Conservation (phyloP, 73 alveolate genomes). For the Paramecium biaurelia region DNA sequence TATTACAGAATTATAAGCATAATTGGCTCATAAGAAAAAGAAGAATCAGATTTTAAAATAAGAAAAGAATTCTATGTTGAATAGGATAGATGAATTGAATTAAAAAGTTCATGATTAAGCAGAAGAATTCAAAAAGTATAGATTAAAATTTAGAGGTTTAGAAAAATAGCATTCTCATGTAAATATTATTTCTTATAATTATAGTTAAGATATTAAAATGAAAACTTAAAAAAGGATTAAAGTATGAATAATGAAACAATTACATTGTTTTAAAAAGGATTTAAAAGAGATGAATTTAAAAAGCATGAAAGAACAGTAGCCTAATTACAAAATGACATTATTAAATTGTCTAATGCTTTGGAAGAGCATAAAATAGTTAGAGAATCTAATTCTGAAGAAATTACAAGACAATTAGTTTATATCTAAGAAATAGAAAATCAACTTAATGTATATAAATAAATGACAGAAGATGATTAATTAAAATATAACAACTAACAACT, state of each 20-base stretch:
- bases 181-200: background rate
- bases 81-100: conserved; percentile 8
- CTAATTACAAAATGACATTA: background rate
- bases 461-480: background rate
- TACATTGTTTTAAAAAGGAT: background rate
- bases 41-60: background rate
- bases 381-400: background rate
- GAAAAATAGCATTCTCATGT: background rate
- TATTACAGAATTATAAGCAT: background rate
- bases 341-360: background rate
- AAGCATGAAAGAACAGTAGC: conserved; percentile 30
- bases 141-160: background rate
- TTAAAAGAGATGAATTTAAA: conserved; percentile 28
- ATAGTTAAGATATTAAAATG: conserved; percentile 26
- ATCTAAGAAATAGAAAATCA: conserved; percentile 2
- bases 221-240: background rate
- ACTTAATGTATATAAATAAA: background rate
- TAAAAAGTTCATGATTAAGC: conserved; percentile 1
- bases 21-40: background rate
- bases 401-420: background rate
- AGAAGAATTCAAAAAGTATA: background rate
- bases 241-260: background rate
- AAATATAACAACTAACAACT: background rate
- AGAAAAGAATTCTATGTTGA: conserved; percentile 4
- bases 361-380: conserved; percentile 51